A percentile compares a stretch with the other conserved stretches of the same genome.
These are phyloP conservation scores for Hymenoscyphus fructigenus DNA, from an alignment of 2,329 filamentous ascomycete genomes.

Conservation along the genomic window DNA sequence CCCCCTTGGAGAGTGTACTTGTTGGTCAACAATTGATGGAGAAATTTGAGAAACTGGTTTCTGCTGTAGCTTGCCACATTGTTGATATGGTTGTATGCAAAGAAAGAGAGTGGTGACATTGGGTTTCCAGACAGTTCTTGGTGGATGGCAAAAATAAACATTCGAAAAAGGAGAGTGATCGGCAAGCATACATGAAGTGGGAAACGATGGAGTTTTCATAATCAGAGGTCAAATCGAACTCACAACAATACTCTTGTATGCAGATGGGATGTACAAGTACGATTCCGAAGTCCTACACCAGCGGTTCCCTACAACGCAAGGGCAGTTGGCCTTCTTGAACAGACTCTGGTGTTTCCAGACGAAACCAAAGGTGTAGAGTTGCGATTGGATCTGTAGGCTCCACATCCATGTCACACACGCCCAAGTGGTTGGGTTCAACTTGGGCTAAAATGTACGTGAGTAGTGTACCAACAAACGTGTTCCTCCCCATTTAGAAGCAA, in stretches of 20 bases:
- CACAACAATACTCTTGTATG: background rate
- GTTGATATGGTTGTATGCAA: background rate
- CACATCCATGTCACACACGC: background rate
- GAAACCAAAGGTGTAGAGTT: background rate
- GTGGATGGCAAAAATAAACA: background rate
- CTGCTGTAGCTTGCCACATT: background rate
- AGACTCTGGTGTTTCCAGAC: background rate
- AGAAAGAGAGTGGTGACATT: background rate
- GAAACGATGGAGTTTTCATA: background rate
- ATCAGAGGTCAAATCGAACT: background rate
- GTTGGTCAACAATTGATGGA: background rate
- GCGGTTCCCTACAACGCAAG: background rate
- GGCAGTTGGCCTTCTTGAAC: background rate
- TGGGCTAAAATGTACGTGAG: background rate
- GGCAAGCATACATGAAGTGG: background rate
- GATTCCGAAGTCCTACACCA: background rate
- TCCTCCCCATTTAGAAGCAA: background rate
- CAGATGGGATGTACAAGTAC: background rate
- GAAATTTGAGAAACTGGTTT: slow-evolving; percentile 1
- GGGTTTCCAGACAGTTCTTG: background rate
- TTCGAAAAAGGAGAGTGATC: background rate
- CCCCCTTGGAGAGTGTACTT: background rate
- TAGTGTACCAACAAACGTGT: background rate
- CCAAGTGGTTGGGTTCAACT: background rate
- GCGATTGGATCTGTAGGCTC: background rate